Evolutionary conservation across 441 rosid genomes (phyloP), one percentile per base, ranked within the genome.

Genomic region (Populus hybrid): DNA sequence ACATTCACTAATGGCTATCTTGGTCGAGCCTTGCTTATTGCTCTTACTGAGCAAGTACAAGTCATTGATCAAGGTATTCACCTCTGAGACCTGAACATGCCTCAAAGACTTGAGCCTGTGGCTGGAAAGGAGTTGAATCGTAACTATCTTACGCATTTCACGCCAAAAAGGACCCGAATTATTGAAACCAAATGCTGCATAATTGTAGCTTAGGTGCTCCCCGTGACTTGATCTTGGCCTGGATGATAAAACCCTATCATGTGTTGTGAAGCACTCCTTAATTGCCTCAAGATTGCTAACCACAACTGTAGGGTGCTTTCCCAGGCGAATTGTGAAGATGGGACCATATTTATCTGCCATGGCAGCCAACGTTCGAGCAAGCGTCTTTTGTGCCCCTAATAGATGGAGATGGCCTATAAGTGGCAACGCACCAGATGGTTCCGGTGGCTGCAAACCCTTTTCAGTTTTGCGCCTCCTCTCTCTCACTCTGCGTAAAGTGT

Each of bases 341-440:
- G 69, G 57, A 3, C 83, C 80, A 9, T 61, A 61, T 26, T 71
- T 76, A 16, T 76, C 80, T 3, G 69, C 75, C 5, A 71, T 20
- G 16, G 61, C 59, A 24, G 30, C 75, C 8, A 80, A 66, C 24
- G 65, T 16, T 65, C 76, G 70, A 28, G 74, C 70, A 38, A 79
- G 76, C 2, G 78, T 64, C 40, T 5, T 71, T n/a, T 74, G 10
- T 10, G 24, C 10, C 7, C 75, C 65, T 1, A 80, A 59, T 4
- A 65, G 71, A 71, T 80, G 79, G 12, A 80, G 82, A 71, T 80
- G 78, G 18, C 82, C 82, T 8, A 80, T 18, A 16, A 80, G 9
- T 10, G 82, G 82, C 34, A 80, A 38, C 11, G 63, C 65, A 5
- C 76, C 73, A 14, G 36, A 12, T 64, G 80, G 66, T 50, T 78